These are phyloP conservation scores for Cucumis sativus DNA, from an alignment of 306 rosid species.

Conservation along the genomic window Cucumber_9930_V3 NC_026658.2:1161501-1162000, in stretches of 20 bases:
- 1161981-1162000: not conserved
- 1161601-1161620: not conserved
- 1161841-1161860: constrained; percentile 61
- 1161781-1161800: constrained; percentile 67
- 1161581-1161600: not conserved
- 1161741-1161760: constrained; percentile 76
- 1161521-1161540: constrained; percentile 67
- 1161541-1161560: constrained; percentile 35
- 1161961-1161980: not conserved
- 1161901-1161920: constrained; percentile 28
- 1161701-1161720: constrained; percentile 43
- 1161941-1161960: not conserved
- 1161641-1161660: not conserved
- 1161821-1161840: constrained; percentile 82
- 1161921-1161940: not conserved
- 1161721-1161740: constrained; percentile 50
- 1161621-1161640: not conserved
- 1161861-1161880: constrained; percentile 30
- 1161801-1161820: constrained; percentile 76
- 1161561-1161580: not conserved
- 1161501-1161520: constrained; percentile 50
- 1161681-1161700: constrained; percentile 39
- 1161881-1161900: constrained; percentile 26
- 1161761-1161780: constrained; percentile 65
- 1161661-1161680: not conserved